phyloP scores from a whole-genome alignment of 805 yeast genomes.

The Zygosaccharomyces kombuchaensis region DNA sequence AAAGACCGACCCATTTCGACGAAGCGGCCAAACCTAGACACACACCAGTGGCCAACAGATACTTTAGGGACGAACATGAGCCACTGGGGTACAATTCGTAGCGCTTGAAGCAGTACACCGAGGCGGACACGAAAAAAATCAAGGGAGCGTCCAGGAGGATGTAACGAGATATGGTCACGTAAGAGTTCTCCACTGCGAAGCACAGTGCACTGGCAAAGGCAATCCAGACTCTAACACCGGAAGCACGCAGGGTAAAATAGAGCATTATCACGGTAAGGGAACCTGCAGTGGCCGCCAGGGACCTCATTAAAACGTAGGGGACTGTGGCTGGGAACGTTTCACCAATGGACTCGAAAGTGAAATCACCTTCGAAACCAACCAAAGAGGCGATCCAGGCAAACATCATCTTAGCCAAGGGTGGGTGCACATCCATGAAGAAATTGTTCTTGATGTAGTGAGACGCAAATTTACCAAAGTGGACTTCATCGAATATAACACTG shows the following conservation, averaged over 20 bases:
- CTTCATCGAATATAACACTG: slow-evolving; percentile 89
- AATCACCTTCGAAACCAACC: slow-evolving; percentile 70
- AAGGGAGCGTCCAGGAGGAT: slow-evolving; percentile 74
- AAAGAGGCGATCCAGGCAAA: slow-evolving; percentile 65
- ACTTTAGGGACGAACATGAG: slow-evolving; percentile 50
- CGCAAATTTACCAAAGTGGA: slow-evolving; percentile 96
- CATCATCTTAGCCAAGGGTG: slow-evolving; percentile 74
- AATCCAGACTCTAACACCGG: slow-evolving; percentile 65
- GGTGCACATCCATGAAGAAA: slow-evolving; percentile 72
- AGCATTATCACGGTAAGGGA: slow-evolving; percentile 59
- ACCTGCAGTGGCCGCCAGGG: slow-evolving; percentile 64
- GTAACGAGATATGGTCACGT: slow-evolving; percentile 67
- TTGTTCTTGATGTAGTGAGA: slow-evolving; percentile 64
- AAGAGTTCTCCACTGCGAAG: slow-evolving; percentile 62
- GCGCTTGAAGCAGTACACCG: slow-evolving; percentile 61
- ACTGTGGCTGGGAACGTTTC: slow-evolving; percentile 49
- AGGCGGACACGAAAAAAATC: slow-evolving; percentile 69
- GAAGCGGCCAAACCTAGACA: slow-evolving; percentile 70
- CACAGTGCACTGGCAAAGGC: slow-evolving; percentile 54
- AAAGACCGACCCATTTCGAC: slow-evolving; percentile 82
- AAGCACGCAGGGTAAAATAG: slow-evolving; percentile 64
- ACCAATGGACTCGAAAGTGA: slow-evolving; percentile 64
- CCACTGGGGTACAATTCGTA: slow-evolving; percentile 64
- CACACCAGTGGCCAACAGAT: slow-evolving; percentile 59
- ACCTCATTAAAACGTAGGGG: slow-evolving; percentile 69